phyloP scores from a whole-genome alignment of 2,329 filamentous ascomycete species.

The Apiospora hydei region DNA sequence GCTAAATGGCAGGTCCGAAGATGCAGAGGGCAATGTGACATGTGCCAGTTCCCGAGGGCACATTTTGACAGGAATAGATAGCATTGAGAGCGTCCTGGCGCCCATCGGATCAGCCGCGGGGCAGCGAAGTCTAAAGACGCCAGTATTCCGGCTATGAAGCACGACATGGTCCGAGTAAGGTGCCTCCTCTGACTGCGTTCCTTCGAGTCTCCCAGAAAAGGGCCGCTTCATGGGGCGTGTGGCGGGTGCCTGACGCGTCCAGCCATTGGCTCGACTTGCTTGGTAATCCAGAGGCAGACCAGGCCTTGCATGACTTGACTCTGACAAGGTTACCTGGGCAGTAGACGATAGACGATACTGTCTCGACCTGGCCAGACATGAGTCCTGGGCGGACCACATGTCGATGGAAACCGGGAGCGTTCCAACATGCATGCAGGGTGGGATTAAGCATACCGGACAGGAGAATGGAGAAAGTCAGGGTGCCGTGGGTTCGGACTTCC shows the following conservation, averaged over 20 bases:
- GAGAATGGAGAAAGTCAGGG: slow-evolving; percentile 19
- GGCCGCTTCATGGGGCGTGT: background rate
- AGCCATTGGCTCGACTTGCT: background rate
- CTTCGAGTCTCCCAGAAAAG: background rate
- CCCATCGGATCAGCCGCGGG: slow-evolving; percentile 4
- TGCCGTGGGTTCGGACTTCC: background rate
- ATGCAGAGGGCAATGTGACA: background rate
- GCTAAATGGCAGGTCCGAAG: background rate
- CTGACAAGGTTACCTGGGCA: background rate
- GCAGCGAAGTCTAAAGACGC: slow-evolving; percentile 7
- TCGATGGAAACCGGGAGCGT: background rate
- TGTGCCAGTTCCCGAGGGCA: background rate
- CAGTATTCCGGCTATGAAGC: background rate
- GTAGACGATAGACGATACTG: background rate
- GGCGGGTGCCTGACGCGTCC: slow-evolving; percentile 13
- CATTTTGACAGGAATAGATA: background rate
- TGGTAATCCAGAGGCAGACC: background rate
- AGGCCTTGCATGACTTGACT: background rate
- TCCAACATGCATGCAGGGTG: background rate
- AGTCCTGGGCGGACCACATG: slow-evolving; percentile 9
- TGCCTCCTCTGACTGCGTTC: background rate
- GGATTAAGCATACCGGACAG: slow-evolving; percentile 7
- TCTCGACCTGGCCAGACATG: background rate
- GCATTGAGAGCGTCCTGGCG: background rate
- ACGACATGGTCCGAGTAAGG: slow-evolving; percentile 12